Base-by-base conservation (phyloP, 2,329 filamentous ascomycete genomes). In the Fusarium siculi region DNA sequence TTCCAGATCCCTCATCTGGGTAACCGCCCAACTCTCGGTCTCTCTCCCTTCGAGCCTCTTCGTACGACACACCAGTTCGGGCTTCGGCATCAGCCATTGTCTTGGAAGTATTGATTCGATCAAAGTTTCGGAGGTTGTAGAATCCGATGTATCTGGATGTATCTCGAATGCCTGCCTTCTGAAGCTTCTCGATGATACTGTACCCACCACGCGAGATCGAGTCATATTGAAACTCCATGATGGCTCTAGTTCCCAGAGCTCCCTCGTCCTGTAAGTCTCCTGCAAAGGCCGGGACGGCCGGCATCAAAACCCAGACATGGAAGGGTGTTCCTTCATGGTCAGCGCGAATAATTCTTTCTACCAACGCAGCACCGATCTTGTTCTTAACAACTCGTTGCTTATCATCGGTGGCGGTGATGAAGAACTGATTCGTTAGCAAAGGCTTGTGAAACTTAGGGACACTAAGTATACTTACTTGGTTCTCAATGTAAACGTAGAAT, bases 191-290 rank as follows among this genome's bases (percentile, higher is more conserved):
- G 78, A 95, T 91, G 79, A 97, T 96, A 66, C 90, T 93, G 80
- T 93, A 84, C 6, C 92, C 93, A 37, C 93, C 93, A 40, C 93
- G 90, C 81, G 90, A 93, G 82, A 96, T 96, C 57, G 90, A 92
- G 77, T 90, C 87, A 82, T 96, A 96, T 79, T 96, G 93, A 80
- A 93, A 96, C 79, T 96, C 93, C 92, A 96, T 95, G 77, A 97
- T 96, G 9, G 93, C 94, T 40, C 94, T 87, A 1, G 93, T 96
- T 28, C 93, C 92, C 3, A 96, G 85, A 14, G 92, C 91, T 28
- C 89, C 91, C 58, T 95, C 92, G 1, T 87, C 87, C 76, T 93
- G 89, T 54, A 97, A 85, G 76, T 96, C 93, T 9, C 94, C 94
- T 4, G 94, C 93, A 78, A 97, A 97, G 4, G 91, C 94, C 12